Percentiles rank a stretch among this genome's conserved stretches.
These are phyloP conservation scores for Xylaria digitata DNA, from an alignment of 2,329 filamentous ascomycete species.

Conservation along the genomic window DNA sequence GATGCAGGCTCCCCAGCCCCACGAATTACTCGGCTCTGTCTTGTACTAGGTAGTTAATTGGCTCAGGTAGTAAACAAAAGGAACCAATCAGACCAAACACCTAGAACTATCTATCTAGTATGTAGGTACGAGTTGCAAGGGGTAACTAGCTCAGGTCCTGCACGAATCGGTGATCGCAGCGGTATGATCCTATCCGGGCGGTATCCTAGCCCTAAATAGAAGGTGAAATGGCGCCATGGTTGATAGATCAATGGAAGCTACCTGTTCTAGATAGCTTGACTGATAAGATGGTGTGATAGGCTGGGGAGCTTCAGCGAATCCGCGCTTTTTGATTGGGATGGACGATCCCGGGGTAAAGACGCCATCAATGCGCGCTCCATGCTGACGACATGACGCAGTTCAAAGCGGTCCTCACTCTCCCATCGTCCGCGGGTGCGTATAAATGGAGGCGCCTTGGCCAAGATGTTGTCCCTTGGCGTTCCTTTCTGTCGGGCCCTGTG, in stretches of 20 bases:
- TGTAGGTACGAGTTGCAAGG: slow-evolving; percentile 8
- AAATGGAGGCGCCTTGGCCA: slow-evolving; percentile 18
- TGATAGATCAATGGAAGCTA: slow-evolving; percentile 15
- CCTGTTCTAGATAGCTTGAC: not conserved
- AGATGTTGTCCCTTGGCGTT: not conserved
- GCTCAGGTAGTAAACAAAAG: not conserved
- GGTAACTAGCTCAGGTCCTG: not conserved
- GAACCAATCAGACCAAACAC: not conserved
- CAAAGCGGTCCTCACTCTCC: not conserved
- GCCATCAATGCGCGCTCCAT: slow-evolving; percentile 21
- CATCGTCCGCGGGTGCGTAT: slow-evolving; percentile 1
- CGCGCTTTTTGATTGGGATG: slow-evolving; percentile 14
- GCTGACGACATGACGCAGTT: slow-evolving; percentile 32
- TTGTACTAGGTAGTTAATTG: too few relatives aligned
- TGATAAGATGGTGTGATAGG: slow-evolving; percentile 19
- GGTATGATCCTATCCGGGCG: slow-evolving; percentile 8
- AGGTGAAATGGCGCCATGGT: slow-evolving; percentile 33
- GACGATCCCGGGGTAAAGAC: not conserved
- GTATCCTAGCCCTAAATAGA: slow-evolving; percentile 32
- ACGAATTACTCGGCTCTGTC: slow-evolving; percentile 3
- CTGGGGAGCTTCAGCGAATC: slow-evolving; percentile 12
- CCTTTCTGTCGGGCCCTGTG: not conserved
- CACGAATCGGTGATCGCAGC: slow-evolving; percentile 12
- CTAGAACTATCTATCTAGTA: not conserved
- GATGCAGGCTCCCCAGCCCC: slow-evolving; percentile 24